phyloP scores from a whole-genome alignment of 345 rosid genomes.

The Durio zibethinus region DNA sequence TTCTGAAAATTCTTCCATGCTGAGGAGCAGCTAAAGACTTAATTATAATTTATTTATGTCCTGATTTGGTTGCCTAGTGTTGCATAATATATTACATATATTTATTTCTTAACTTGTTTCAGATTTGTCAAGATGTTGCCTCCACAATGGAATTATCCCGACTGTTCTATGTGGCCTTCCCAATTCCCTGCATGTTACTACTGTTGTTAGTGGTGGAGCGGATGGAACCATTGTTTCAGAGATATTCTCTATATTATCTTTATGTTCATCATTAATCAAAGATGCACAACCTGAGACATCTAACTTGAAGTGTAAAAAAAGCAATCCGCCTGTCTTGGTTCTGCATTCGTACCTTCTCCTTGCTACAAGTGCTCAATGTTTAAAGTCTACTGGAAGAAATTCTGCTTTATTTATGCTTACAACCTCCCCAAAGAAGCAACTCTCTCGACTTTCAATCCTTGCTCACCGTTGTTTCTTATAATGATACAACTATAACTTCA shows the following conservation, averaged over 20 bases:
- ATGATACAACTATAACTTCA: slow-evolving; percentile 52
- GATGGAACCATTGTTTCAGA: slow-evolving; percentile 89
- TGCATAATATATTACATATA: slow-evolving; percentile 11
- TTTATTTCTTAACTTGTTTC: slow-evolving; percentile 33
- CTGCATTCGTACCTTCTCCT: slow-evolving; percentile 66
- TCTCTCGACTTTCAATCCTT: slow-evolving; percentile 71
- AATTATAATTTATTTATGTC: not conserved
- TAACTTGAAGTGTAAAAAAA: slow-evolving; percentile 52
- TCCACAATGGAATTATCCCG: slow-evolving; percentile 67
- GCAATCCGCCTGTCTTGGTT: slow-evolving; percentile 51
- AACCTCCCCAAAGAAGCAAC: slow-evolving; percentile 77
- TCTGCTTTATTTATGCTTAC: slow-evolving; percentile 88
- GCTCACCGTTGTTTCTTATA: slow-evolving; percentile 62
- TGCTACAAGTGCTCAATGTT: slow-evolving; percentile 77
- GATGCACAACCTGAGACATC: slow-evolving; percentile 54
- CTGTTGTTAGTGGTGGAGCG: slow-evolving; percentile 89
- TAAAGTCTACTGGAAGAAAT: slow-evolving; percentile 80
- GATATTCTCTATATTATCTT: slow-evolving; percentile 64
- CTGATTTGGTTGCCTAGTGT: not conserved
- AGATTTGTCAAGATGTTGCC: slow-evolving; percentile 92
- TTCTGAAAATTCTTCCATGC: not conserved
- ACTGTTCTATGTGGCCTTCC: slow-evolving; percentile 87
- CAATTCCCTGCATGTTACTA: slow-evolving; percentile 74
- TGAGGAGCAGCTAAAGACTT: not conserved
- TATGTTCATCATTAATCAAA: slow-evolving; percentile 48